These are phyloP conservation scores for Carex parvula DNA, from an alignment of 176 grass and related monocot genomes.

Conservation along the genomic window DNA sequence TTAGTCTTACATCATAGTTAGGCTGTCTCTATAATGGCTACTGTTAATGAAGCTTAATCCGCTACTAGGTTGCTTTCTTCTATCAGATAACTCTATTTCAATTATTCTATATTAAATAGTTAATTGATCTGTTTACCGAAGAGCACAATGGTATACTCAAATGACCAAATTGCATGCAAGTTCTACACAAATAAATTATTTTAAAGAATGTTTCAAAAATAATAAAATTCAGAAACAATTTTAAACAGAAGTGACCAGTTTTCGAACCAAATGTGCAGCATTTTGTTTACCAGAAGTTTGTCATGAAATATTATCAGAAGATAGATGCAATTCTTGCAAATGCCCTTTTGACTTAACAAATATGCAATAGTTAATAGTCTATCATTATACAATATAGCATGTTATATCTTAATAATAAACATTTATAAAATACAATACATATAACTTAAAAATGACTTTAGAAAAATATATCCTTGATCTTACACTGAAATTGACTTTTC, in stretches of 20 bases:
- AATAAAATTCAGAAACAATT: neutral
- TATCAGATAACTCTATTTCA: neutral
- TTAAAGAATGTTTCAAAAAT: neutral
- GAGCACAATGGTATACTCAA: neutral
- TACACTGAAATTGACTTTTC: neutral
- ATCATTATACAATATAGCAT: neutral
- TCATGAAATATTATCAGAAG: neutral
- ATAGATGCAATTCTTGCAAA: neutral
- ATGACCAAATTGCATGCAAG: neutral
- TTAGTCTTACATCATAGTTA: neutral
- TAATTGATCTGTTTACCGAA: neutral
- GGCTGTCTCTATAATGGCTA: neutral
- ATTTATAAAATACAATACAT: neutral
- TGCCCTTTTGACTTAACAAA: neutral
- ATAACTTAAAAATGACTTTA: neutral
- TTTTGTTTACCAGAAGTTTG: neutral
- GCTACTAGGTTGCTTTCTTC: neutral
- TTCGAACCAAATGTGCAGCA: neutral
- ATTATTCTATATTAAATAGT: neutral
- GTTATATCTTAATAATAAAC: neutral
- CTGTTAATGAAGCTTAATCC: neutral
- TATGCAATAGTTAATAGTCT: neutral
- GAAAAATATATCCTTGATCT: neutral
- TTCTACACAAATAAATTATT: neutral
- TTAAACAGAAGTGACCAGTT: neutral